Conservation (phyloP, 192 early-diverging fungal genomes). For the Spizellomyces sp. region DNA sequence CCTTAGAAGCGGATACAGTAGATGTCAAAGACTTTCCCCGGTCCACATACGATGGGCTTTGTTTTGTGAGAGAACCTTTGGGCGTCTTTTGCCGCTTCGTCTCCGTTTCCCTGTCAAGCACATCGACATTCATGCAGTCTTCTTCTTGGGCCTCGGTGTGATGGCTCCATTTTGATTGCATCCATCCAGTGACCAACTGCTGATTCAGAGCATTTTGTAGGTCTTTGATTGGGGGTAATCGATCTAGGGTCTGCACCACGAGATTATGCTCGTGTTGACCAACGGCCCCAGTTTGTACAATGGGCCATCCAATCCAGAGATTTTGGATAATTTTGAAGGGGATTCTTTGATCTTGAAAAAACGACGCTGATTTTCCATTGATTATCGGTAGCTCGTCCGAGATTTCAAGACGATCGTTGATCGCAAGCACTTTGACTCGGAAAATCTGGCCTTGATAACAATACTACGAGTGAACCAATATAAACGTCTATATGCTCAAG, state of each 20-base stretch:
- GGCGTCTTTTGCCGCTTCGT: too few species aligned
- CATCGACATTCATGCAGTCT: constrained; percentile 8
- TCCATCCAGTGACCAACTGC: neutral
- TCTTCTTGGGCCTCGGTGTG: neutral
- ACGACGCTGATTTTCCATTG: too few species aligned
- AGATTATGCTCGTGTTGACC: neutral
- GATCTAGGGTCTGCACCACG: neutral
- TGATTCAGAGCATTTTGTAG: constrained; percentile 6
- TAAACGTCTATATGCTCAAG: too few species aligned
- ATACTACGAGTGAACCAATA: too few species aligned
- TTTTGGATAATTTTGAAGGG: neutral
- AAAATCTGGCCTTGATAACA: too few species aligned
- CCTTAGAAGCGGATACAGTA: constrained; percentile 47
- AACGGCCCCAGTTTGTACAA: neutral
- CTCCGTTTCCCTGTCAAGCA: constrained; percentile 2
- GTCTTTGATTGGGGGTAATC: constrained; percentile 8
- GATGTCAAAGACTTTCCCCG: neutral
- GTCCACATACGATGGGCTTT: neutral
- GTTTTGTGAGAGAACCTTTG: neutral
- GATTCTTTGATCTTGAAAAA: too few species aligned
- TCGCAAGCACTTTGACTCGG: too few species aligned
- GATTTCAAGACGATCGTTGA: too few species aligned
- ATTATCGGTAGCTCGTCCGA: too few species aligned
- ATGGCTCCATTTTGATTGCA: neutral
- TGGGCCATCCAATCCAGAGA: neutral